phyloP scores from a whole-genome alignment of 2,329 filamentous ascomycete genomes.

The Xylaria sp. region DNA sequence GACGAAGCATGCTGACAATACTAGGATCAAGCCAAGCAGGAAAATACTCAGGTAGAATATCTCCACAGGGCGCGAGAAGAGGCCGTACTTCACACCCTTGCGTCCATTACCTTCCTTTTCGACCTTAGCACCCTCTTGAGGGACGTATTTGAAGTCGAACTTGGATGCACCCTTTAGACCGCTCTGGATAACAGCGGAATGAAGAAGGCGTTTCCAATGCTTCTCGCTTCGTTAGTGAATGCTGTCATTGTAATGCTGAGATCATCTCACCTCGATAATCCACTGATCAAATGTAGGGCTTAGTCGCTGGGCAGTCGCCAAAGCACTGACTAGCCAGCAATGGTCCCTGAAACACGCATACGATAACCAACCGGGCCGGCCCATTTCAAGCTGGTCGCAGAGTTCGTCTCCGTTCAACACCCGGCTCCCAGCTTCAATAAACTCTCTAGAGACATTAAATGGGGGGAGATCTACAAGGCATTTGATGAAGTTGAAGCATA shows the following conservation, averaged over 20 bases:
- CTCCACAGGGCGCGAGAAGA: constrained; percentile 44
- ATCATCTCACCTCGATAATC: constrained; percentile 41
- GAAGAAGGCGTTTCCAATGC: constrained; percentile 41
- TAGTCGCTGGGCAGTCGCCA: constrained; percentile 46
- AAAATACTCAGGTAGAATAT: constrained; percentile 44
- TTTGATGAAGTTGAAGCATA: constrained; percentile 55
- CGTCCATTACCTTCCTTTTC: constrained; percentile 42
- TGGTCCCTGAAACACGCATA: constrained; percentile 49
- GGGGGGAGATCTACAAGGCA: constrained; percentile 53
- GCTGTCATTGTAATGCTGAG: background rate
- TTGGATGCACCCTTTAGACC: constrained; percentile 47
- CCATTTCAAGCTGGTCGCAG: constrained; percentile 52
- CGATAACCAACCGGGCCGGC: constrained; percentile 45
- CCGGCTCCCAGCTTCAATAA: constrained; percentile 53
- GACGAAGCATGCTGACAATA: background rate
- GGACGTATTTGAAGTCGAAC: constrained; percentile 52
- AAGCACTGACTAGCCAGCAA: constrained; percentile 48
- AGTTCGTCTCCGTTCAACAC: constrained; percentile 54
- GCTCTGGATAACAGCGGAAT: constrained; percentile 48
- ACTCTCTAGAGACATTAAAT: constrained; percentile 50
- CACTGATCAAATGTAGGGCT: constrained; percentile 45
- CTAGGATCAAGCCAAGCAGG: constrained; percentile 33
- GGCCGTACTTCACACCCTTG: constrained; percentile 25
- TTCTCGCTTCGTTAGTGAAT: background rate
- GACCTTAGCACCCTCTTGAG: constrained; percentile 39